These are phyloP conservation scores for Fusarium annulatum DNA, from an alignment of 2,329 filamentous ascomycete genomes.

Conservation along the genomic window DNA sequence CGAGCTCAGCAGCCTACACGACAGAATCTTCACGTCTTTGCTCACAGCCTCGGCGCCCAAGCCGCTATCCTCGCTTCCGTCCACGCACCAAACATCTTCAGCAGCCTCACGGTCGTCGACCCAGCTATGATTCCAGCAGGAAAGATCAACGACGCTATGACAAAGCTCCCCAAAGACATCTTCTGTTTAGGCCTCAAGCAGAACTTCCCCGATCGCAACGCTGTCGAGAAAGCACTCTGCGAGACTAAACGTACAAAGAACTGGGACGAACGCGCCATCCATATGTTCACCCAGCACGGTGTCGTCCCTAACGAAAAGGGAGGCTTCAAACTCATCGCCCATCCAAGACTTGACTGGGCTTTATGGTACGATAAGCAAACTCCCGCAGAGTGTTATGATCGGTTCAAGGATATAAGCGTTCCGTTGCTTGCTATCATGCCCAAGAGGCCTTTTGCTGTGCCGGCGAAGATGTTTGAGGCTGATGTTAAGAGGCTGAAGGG, in stretches of 20 bases:
- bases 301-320: neutral
- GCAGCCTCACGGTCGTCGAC: neutral
- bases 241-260: neutral
- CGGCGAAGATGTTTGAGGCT: neutral
- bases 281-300: neutral
- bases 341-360: no score
- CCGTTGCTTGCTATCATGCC: neutral
- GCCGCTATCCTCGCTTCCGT: neutral
- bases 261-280: neutral
- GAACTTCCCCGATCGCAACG: rapidly evolving
- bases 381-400: neutral
- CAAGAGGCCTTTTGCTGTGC: neutral
- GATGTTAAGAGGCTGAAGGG: neutral
- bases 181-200: neutral
- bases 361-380: neutral
- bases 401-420: neutral
- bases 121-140: neutral
- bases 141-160: neutral
- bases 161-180: neutral
- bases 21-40: neutral
- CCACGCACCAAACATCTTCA: neutral
- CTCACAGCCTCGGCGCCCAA: neutral
- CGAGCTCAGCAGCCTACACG: neutral
- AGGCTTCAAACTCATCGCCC: neutral
- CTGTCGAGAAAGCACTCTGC: neutral